phyloP scores from a whole-genome alignment of 192 early-diverging fungal species.

The Mortierella hygrophila region DNA sequence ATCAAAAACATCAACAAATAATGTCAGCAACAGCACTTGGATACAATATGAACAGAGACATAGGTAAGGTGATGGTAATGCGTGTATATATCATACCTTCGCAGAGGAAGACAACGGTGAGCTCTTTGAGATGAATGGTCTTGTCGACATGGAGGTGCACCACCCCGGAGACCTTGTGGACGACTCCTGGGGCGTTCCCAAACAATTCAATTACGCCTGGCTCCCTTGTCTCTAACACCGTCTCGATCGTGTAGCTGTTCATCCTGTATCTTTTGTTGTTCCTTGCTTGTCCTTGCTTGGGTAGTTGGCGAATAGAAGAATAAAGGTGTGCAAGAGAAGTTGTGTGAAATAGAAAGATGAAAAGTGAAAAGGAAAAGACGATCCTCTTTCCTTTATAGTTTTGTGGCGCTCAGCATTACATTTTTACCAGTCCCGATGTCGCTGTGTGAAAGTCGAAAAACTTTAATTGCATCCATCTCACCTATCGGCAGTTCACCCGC shows the following conservation, averaged over 20 bases:
- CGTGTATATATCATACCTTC: background rate
- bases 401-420: too few relatives aligned
- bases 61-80: background rate
- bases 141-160: background rate
- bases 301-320: too few relatives aligned
- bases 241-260: background rate
- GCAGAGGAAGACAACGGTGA: background rate
- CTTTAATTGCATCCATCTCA: too few relatives aligned
- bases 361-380: too few relatives aligned
- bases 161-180: background rate
- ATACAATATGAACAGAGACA: background rate
- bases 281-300: too few relatives aligned
- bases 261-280: background rate
- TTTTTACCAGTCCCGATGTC: too few relatives aligned
- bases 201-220: background rate
- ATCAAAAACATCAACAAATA: background rate
- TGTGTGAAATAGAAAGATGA: too few relatives aligned
- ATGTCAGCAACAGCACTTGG: background rate
- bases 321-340: too few relatives aligned
- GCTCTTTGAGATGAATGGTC: conserved; percentile 7
- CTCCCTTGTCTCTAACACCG: background rate
- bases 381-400: too few relatives aligned
- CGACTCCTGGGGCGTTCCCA: background rate
- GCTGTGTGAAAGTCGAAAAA: too few relatives aligned
- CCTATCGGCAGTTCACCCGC: too few relatives aligned